A percentile compares a stretch with the other conserved stretches of the same genome.
Conservation (phyloP, 345 rosid species). For the Acer negundo region DNA sequence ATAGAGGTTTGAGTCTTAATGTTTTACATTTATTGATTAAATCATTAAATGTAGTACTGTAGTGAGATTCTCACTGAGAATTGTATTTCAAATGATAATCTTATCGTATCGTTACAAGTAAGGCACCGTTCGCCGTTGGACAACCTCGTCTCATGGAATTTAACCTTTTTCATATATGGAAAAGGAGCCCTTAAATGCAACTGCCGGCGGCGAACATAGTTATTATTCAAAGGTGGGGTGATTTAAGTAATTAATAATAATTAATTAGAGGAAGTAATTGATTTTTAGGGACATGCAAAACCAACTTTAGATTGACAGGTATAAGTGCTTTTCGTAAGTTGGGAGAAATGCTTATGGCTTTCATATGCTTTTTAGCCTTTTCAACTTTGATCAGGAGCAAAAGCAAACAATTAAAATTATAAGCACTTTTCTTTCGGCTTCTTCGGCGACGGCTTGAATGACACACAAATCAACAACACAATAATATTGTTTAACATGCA, state of each 20-base stretch:
- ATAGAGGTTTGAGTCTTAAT: too few species aligned
- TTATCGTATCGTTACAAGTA: too few species aligned
- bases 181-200: background rate
- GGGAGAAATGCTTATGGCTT: background rate
- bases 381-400: background rate
- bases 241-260: background rate
- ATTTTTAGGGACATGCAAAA: background rate
- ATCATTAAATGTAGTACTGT: too few species aligned
- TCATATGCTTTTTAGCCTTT: background rate
- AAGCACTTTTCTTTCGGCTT: background rate
- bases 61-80: too few species aligned
- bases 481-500: background rate
- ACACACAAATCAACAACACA: too few species aligned
- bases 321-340: conserved; percentile 24
- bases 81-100: too few species aligned
- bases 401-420: conserved; percentile 12
- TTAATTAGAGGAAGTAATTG: background rate
- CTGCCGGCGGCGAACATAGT: conserved; percentile 2
- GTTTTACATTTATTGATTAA: too few species aligned
- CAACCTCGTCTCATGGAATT: background rate
- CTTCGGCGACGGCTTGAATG: background rate
- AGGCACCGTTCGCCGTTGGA: too few species aligned
- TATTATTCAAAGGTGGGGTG: too few species aligned
- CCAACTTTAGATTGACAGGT: background rate
- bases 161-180: background rate